Evolutionary conservation across 306 rosid species (phyloP).

Genomic region (Oxytropis ochrocephala): DNA sequence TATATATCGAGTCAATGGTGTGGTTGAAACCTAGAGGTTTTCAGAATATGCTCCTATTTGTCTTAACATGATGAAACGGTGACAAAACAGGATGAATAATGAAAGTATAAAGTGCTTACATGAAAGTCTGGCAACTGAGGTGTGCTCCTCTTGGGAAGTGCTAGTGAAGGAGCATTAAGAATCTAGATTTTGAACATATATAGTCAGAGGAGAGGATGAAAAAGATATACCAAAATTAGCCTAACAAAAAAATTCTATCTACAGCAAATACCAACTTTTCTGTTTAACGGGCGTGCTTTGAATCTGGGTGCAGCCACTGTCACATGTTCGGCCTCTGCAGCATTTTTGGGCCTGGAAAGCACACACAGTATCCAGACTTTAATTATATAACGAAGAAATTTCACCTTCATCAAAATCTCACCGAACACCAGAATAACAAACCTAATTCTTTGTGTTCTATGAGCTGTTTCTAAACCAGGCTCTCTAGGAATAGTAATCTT

Average conservation of each 20-base stretch:
- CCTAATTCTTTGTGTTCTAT: slow-evolving; percentile 82
- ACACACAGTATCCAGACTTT: slow-evolving; percentile 11
- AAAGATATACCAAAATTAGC: background rate
- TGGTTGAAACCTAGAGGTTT: background rate
- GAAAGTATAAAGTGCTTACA: slow-evolving; percentile 41
- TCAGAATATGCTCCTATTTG: background rate
- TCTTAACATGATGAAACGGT: background rate
- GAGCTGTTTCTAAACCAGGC: slow-evolving; percentile 80
- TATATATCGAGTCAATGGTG: background rate
- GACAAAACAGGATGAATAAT: background rate
- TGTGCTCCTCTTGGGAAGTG: slow-evolving; percentile 67
- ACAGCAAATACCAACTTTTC: slow-evolving; percentile 64
- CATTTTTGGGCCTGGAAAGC: slow-evolving; percentile 54
- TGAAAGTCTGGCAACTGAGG: slow-evolving; percentile 86
- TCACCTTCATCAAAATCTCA: background rate
- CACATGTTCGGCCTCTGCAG: slow-evolving; percentile 40
- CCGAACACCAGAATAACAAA: slow-evolving; percentile 29
- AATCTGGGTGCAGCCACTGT: slow-evolving; percentile 44
- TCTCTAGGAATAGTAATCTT: slow-evolving; percentile 83
- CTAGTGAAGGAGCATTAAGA: slow-evolving; percentile 77
- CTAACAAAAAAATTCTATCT: slow-evolving; percentile 6
- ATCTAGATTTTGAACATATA: slow-evolving; percentile 42
- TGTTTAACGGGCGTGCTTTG: slow-evolving; percentile 87
- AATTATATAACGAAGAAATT: background rate
- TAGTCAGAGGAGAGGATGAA: slow-evolving; percentile 19